A percentile compares a stretch with the other conserved stretches of the same genome.
Evolutionary conservation across 192 early-diverging fungal genomes (phyloP).

Genomic region (Kappamyces sp.): DNA sequence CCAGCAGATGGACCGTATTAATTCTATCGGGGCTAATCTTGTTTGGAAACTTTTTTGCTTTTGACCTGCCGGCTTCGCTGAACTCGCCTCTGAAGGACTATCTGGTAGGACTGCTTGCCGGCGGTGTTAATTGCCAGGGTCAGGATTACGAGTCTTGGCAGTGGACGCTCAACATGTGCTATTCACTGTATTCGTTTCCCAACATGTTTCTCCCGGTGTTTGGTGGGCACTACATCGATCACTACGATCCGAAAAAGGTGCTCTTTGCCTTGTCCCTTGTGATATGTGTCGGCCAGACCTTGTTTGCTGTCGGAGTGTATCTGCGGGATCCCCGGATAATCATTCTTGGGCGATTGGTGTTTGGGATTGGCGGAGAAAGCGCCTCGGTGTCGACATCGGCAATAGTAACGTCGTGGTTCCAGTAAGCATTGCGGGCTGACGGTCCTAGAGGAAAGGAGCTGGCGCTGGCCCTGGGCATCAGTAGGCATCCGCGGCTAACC

Average conservation of each 20-base stretch:
- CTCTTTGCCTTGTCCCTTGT: constrained; percentile 32
- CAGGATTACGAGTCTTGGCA: constrained; percentile 30
- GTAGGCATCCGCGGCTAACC: constrained; percentile 19
- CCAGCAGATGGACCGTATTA: constrained; percentile 33
- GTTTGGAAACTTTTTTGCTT: constrained; percentile 43
- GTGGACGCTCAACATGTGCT: constrained; percentile 39
- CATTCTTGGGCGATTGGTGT: constrained; percentile 42
- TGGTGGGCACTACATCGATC: constrained; percentile 37
- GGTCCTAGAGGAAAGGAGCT: constrained; percentile 36
- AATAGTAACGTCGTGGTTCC: constrained; percentile 43
- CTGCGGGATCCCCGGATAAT: constrained; percentile 20
- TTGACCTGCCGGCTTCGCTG: constrained; percentile 41
- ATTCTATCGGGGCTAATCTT: constrained; percentile 35
- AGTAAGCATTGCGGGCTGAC: constrained; percentile 8
- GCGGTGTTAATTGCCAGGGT: neutral
- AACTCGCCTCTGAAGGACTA: constrained; percentile 28
- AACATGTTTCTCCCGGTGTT: constrained; percentile 56
- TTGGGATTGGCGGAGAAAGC: constrained; percentile 53
- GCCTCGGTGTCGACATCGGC: constrained; percentile 43
- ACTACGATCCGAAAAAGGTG: constrained; percentile 32
- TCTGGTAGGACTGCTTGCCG: constrained; percentile 1
- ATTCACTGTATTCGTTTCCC: constrained; percentile 53
- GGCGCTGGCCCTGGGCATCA: constrained; percentile 47
- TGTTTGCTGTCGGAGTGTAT: constrained; percentile 43
- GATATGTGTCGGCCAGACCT: constrained; percentile 36